Conservation (phyloP, 345 rosid genomes). For the Salix udensis region DNA sequence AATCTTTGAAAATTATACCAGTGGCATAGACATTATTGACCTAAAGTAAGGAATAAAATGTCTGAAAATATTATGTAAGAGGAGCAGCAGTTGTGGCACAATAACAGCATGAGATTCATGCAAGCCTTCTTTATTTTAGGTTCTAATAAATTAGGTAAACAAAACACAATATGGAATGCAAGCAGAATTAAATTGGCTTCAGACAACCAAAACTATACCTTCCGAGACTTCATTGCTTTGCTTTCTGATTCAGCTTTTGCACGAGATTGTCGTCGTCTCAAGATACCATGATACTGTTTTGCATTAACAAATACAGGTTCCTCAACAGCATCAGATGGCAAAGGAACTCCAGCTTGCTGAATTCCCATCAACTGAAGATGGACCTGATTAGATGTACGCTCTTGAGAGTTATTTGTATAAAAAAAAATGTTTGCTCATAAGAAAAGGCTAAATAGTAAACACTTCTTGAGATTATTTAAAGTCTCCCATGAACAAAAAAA, state of each 20-base stretch:
- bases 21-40: constrained; percentile 1
- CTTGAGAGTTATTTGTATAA: not conserved
- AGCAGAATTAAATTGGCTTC: not conserved
- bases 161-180: not conserved
- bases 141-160: not conserved
- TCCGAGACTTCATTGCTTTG: constrained; percentile 61
- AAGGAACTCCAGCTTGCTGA: constrained; percentile 95
- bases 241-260: constrained; percentile 87
- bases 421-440: not conserved
- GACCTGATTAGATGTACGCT: constrained; percentile 37
- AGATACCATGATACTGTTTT: constrained; percentile 92
- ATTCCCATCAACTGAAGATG: constrained; percentile 94
- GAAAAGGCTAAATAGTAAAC: not conserved
- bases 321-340: constrained; percentile 87
- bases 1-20: not conserved
- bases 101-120: not conserved
- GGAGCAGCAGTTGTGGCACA: not conserved
- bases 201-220: constrained; percentile 38
- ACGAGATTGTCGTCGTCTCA: constrained; percentile 90
- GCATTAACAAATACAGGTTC: constrained; percentile 99
- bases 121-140: not conserved
- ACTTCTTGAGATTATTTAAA: not conserved
- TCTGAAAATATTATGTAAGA: not conserved
- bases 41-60: not conserved
- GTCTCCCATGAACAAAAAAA: not conserved